These are phyloP conservation scores for Salix suchowensis DNA, from an alignment of 345 rosid species.

Conservation along the genomic window DNA sequence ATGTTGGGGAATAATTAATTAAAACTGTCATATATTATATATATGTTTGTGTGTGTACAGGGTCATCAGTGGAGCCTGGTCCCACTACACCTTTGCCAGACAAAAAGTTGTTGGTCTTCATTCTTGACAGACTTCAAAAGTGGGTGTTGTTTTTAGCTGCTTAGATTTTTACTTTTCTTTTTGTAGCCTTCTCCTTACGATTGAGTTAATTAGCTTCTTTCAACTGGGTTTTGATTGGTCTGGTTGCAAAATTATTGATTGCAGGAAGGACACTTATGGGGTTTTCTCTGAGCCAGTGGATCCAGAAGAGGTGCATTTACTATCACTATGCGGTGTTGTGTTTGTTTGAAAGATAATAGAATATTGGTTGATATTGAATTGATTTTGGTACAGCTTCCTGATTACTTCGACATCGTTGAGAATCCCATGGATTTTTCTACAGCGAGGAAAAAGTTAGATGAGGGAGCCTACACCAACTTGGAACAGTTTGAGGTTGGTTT, in stretches of 20 bases:
- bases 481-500: conserved; percentile 82
- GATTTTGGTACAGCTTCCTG: conserved; percentile 75
- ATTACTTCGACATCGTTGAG: conserved; percentile 73
- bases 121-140: conserved; percentile 94
- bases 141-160: conserved; percentile 25
- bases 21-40: conserved; percentile 27
- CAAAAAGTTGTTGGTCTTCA: conserved; percentile 68
- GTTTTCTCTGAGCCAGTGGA: conserved; percentile 95
- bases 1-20: conserved; percentile 15
- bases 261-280: conserved; percentile 95
- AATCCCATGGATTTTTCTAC: conserved; percentile 91
- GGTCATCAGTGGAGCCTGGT: neutral
- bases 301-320: conserved; percentile 72
- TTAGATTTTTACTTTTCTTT: neutral
- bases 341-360: neutral
- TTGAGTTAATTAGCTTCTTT: conserved; percentile 15
- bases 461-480: conserved; percentile 59
- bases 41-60: neutral
- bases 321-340: conserved; percentile 6
- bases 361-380: conserved; percentile 8
- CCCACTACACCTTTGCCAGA: conserved; percentile 45
- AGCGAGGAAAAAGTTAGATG: conserved; percentile 63
- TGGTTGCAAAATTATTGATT: conserved; percentile 24
- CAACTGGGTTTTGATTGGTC: conserved; percentile 13
- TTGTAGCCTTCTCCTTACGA: neutral